phyloP scores from a whole-genome alignment of 148 eudicot species.

The Oxyria digyna region DNA sequence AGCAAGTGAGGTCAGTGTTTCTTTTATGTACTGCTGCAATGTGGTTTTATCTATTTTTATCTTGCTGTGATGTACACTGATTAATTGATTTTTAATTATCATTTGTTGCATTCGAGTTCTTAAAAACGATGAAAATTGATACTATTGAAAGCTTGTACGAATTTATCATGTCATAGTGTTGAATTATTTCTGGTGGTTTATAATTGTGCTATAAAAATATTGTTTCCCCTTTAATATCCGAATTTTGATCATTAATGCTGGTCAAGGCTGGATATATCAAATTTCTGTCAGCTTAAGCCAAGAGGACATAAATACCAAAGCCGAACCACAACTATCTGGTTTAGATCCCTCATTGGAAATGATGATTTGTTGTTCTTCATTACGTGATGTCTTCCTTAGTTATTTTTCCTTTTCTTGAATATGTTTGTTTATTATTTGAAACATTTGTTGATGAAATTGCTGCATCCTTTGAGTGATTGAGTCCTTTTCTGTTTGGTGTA shows the following conservation, averaged over 20 bases:
- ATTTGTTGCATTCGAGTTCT: not conserved
- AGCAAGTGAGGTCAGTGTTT: conserved; percentile 21
- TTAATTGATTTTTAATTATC: not conserved
- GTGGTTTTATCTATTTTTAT: not conserved
- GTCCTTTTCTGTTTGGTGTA: not conserved
- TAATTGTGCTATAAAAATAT: not conserved
- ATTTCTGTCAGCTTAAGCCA: not conserved
- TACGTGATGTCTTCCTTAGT: not conserved
- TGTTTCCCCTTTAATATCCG: not conserved
- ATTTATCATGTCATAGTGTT: not conserved
- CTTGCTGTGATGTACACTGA: not conserved
- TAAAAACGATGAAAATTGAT: not conserved
- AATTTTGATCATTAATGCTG: not conserved
- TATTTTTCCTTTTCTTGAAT: not conserved
- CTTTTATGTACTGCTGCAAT: not conserved
- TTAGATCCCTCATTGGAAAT: not conserved
- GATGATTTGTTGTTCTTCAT: not conserved
- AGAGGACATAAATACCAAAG: not conserved
- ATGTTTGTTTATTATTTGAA: not conserved
- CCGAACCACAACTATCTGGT: not conserved
- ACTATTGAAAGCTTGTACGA: not conserved
- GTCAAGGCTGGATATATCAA: not conserved
- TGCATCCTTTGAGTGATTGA: not conserved
- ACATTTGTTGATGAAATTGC: not conserved
- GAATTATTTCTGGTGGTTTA: not conserved